phyloP scores from a whole-genome alignment of 23 red algal genomes.

The Porphyridium purpureum region DNA sequence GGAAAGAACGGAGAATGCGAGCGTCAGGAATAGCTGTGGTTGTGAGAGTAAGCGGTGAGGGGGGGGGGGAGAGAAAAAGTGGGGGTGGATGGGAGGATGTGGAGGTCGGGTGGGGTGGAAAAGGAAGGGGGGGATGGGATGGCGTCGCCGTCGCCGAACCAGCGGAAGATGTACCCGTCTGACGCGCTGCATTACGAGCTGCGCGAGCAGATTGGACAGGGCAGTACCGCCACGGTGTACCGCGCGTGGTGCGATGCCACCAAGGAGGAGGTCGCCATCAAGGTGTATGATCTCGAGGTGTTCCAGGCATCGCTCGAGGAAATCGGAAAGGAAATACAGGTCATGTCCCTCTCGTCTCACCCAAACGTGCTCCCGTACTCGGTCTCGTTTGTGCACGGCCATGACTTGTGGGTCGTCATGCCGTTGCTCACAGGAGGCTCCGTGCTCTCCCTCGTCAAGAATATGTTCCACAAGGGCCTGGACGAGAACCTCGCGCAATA shows the following conservation, averaged over 20 bases:
- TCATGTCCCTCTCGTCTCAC: constrained; percentile 90
- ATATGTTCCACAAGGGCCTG: constrained; percentile 44
- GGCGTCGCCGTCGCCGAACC: no score
- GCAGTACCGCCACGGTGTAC: constrained; percentile 58
- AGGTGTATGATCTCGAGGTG: constrained; percentile 79
- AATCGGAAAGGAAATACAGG: constrained; percentile 82
- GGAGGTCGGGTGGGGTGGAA: no score
- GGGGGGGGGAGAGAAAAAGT: no score
- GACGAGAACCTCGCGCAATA: constrained; percentile 48
- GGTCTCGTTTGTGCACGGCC: constrained; percentile 59
- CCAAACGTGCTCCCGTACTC: constrained; percentile 88
- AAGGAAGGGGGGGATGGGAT: no score
- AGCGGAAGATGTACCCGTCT: constrained; percentile 11
- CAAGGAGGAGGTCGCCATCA: constrained; percentile 90
- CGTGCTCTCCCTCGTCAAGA: constrained; percentile 48
- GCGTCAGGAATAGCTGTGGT: no score
- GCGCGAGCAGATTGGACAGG: constrained; percentile 79
- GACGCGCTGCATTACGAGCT: constrained; percentile 43
- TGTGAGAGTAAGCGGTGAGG: no score
- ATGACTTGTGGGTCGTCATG: constrained; percentile 98
- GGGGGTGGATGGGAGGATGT: no score
- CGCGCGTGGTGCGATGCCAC: constrained; percentile 62
- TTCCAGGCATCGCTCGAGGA: constrained; percentile 83
- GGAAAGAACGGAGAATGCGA: no score
- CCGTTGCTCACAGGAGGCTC: constrained; percentile 88